phyloP scores from a whole-genome alignment of 2,329 filamentous ascomycete species.

The Ceratocystis variospora region DNA sequence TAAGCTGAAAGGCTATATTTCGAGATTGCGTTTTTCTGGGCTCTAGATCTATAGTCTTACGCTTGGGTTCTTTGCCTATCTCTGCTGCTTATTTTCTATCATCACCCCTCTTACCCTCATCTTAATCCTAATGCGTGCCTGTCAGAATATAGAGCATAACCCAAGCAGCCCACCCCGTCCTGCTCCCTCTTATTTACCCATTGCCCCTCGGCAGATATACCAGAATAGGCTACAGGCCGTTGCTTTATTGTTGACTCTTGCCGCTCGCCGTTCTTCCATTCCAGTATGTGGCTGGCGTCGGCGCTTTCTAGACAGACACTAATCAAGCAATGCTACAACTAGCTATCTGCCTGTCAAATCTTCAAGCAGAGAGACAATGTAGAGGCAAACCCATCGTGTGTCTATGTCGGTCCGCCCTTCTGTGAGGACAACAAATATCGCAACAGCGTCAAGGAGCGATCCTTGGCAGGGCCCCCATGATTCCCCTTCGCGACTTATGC shows the following conservation, averaged over 20 bases:
- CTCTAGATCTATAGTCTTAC: neutral
- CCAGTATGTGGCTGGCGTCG: neutral
- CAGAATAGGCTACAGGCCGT: neutral
- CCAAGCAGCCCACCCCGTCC: neutral
- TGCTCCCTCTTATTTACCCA: neutral
- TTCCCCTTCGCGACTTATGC: neutral
- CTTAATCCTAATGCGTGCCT: neutral
- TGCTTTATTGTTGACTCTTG: neutral
- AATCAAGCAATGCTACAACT: neutral
- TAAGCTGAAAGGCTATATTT: no score
- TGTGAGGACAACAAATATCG: neutral
- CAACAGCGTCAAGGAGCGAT: neutral
- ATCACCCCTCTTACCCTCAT: neutral
- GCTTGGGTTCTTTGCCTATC: neutral
- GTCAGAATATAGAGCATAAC: neutral
- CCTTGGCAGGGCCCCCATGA: no score
- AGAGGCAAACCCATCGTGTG: neutral
- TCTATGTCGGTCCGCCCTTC: neutral
- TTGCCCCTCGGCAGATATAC: neutral
- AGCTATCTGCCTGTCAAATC: neutral
- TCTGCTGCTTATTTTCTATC: neutral
- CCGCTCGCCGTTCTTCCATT: neutral
- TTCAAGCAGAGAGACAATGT: neutral
- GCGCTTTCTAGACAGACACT: neutral
- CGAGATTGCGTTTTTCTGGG: no score